A percentile compares a stretch with the other conserved stretches of the same genome.
Conservation (phyloP, 2,329 filamentous ascomycete genomes). For the Trichoderma aggressivum region DNA sequence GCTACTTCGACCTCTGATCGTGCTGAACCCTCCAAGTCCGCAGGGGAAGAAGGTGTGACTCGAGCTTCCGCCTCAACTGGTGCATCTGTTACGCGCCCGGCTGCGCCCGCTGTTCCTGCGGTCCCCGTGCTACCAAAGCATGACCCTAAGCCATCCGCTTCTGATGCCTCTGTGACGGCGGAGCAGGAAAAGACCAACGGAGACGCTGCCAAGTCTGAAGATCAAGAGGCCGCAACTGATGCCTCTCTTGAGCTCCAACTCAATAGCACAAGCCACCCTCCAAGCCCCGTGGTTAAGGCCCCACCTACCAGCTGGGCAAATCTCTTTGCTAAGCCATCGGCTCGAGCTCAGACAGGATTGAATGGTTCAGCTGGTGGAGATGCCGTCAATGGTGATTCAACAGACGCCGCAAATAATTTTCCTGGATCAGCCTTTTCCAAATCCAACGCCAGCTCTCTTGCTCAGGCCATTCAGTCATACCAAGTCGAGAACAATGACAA, state of each 20-base stretch:
- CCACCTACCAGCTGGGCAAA: constrained; percentile 41
- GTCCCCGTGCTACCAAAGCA: constrained; percentile 46
- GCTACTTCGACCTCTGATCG: neutral
- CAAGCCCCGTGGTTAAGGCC: constrained; percentile 28
- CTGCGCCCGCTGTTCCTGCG: constrained; percentile 42
- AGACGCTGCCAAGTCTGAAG: constrained; percentile 19
- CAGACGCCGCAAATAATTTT: constrained; percentile 23
- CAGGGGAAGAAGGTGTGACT: constrained; percentile 18
- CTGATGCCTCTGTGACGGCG: constrained; percentile 2
- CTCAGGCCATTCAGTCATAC: constrained; percentile 73
- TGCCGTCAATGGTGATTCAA: constrained; percentile 26
- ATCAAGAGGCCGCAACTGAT: constrained; percentile 16
- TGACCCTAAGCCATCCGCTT: constrained; percentile 29
- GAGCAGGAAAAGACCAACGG: constrained; percentile 12
- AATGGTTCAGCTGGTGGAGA: constrained; percentile 29
- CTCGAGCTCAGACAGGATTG: constrained; percentile 21
- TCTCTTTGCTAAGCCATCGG: constrained; percentile 35
- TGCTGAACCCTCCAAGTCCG: constrained; percentile 21
- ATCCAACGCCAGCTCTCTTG: constrained; percentile 57
- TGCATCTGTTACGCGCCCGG: constrained; percentile 29
- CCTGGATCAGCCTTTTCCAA: constrained; percentile 40
- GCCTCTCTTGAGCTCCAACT: neutral
- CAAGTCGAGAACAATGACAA: constrained; percentile 62
- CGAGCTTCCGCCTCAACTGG: constrained; percentile 27
- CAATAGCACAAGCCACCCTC: constrained; percentile 22